Conservation (phyloP, 345 rosid species). For the Citrus reticulata region DNA sequence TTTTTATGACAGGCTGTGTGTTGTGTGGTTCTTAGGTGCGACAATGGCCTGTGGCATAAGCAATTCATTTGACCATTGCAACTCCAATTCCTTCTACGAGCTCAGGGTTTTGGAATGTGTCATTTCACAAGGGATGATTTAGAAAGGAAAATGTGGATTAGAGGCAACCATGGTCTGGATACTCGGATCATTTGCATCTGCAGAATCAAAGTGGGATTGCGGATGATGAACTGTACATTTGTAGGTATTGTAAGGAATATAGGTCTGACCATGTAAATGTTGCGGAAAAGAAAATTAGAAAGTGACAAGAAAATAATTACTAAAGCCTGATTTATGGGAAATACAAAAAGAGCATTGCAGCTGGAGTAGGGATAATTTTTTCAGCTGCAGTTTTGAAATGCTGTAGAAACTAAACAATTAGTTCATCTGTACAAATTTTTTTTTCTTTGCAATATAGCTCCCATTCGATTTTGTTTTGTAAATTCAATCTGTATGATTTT, state of each 20-base stretch:
- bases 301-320: slow-evolving; percentile 19
- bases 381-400: slow-evolving; percentile 39
- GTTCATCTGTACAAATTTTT: slow-evolving; percentile 4
- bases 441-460: slow-evolving; percentile 13
- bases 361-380: slow-evolving; percentile 9
- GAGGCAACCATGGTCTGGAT: background rate
- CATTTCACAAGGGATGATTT: background rate
- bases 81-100: slow-evolving; percentile 8
- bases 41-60: slow-evolving; percentile 15
- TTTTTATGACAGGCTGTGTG: slow-evolving; percentile 10
- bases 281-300: slow-evolving; percentile 19
- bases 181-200: background rate
- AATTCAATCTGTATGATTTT: background rate
- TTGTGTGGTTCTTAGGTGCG: slow-evolving; percentile 20
- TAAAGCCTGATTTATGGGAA: slow-evolving; percentile 4
- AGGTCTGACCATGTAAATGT: slow-evolving; percentile 34
- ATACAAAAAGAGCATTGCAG: slow-evolving; percentile 12
- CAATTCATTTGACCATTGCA: slow-evolving; percentile 11
- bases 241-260: slow-evolving; percentile 55
- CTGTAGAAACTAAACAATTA: slow-evolving; percentile 6
- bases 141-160: background rate
- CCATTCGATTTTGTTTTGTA: slow-evolving; percentile 1
- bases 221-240: slow-evolving; percentile 43
- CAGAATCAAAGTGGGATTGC: slow-evolving; percentile 17
- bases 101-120: background rate